Conservation (phyloP, 345 rosid genomes). For the Dovyalis caffra region DNA sequence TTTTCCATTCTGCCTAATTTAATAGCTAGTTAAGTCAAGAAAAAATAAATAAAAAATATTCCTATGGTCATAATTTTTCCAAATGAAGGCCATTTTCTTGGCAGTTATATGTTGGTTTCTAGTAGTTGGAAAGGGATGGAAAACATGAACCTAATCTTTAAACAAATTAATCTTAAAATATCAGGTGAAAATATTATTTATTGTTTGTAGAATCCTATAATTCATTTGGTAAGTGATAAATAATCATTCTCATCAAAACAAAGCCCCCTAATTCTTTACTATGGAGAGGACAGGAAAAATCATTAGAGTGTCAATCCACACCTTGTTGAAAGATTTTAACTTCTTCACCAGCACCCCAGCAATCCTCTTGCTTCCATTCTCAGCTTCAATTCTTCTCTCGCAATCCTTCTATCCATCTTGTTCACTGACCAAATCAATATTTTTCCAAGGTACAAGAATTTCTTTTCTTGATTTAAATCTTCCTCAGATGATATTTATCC, state of each 20-base stretch:
- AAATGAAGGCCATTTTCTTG: not conserved
- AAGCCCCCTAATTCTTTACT: not conserved
- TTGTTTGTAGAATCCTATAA: too few species aligned
- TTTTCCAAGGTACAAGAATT: not conserved
- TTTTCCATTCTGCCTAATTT: too few species aligned
- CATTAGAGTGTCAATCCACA: slow-evolving; percentile 42
- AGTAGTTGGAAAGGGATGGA: slow-evolving; percentile 16
- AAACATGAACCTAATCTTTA: not conserved
- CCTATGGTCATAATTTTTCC: too few species aligned
- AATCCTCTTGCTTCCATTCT: slow-evolving; percentile 43
- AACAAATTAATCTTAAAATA: slow-evolving; percentile 1
- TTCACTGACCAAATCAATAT: not conserved
- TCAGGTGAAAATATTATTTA: not conserved
- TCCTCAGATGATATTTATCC: slow-evolving; percentile 1
- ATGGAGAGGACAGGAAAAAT: slow-evolving; percentile 36
- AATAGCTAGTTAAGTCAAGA: too few species aligned
- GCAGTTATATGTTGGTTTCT: slow-evolving; percentile 24
- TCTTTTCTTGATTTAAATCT: not conserved
- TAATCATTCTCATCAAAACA: too few species aligned
- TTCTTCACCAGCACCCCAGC: slow-evolving; percentile 28
- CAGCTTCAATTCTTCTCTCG: slow-evolving; percentile 34
- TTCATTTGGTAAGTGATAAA: too few species aligned
- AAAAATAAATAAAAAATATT: too few species aligned
- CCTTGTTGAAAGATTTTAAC: slow-evolving; percentile 35
- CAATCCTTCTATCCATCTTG: slow-evolving; percentile 10